Base-by-base conservation (phyloP, 2,329 filamentous ascomycete genomes). In the Verticillium longisporum region DNA sequence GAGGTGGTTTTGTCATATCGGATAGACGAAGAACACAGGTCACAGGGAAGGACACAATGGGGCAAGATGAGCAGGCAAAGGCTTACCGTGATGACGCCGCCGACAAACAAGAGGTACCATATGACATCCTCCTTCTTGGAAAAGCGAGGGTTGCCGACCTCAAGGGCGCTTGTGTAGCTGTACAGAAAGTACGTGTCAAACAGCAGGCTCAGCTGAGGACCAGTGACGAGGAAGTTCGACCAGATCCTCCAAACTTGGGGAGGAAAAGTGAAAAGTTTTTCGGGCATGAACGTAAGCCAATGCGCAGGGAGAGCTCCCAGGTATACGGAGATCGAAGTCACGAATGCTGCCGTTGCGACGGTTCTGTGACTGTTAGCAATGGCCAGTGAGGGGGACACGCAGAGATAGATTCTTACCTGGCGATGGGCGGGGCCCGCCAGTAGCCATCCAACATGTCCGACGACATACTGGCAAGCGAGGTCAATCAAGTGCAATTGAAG, bases 151-250 rank as follows among this genome's bases (percentile, higher is more conserved):
- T 89, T 90, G 65, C 83, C 82, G 53, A 76, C 82, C 78, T 97
- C 93, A 57, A 96, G 78, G 66, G 87, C 83, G 71, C 84, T 89
- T 68, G 89, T 78, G 76, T 95, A 96, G 65, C 84, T 88, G 78
- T 88, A 97, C 66, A 95, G 68, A 59, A 80, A 88, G 75, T 91
- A 93, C 57, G 90, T 85, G 72, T 94, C 89, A 74, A 92, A 81
- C 41, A 94, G 72, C 66, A 92, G 80, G 55, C 76, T 69, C 55
- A 81, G 65, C 7, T 72, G 64, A 2, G 72, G 67, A 9, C 71
- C 69, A 7, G 77, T 75, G 63, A 80, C 63, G 32, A 80, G 66
- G 65, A 80, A 81, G 56, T 72, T 73, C 53, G 78, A 77, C 60
- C 72, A 70, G 45, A 73, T 64, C 45, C 77, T 78, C 74, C 77